A percentile compares a stretch with the other conserved stretches of the same genome.
Conservation (phyloP, 2,329 filamentous ascomycete species). For the Coleophoma eucalyptorum region DNA sequence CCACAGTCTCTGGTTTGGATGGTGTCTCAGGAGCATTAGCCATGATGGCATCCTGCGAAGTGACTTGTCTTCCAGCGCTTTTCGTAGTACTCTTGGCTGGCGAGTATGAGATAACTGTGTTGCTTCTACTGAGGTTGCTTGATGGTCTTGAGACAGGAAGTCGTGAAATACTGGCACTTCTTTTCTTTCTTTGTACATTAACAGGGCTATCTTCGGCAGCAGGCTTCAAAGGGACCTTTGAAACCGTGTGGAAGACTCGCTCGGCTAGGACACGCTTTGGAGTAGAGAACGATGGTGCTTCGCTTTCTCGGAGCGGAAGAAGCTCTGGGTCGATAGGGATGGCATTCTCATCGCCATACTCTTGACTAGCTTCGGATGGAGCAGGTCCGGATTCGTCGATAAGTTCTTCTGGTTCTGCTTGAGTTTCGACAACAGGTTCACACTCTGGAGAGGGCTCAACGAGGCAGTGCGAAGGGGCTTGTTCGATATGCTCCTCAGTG, state of each 20-base stretch:
- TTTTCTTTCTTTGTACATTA: slow-evolving; percentile 30
- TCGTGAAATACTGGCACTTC: slow-evolving; percentile 36
- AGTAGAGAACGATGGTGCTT: slow-evolving; percentile 13
- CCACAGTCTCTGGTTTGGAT: slow-evolving; percentile 45
- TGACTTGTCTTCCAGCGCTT: background rate
- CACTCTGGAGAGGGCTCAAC: background rate
- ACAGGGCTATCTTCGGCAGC: slow-evolving; percentile 47
- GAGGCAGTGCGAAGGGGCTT: background rate
- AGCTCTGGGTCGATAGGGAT: slow-evolving; percentile 50
- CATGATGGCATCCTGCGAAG: slow-evolving; percentile 8
- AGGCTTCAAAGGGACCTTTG: slow-evolving; percentile 72
- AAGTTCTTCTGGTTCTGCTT: too few relatives aligned
- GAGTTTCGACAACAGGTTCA: background rate
- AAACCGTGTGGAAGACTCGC: slow-evolving; percentile 64
- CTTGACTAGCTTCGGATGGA: slow-evolving; percentile 58
- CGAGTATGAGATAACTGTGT: slow-evolving; percentile 51
- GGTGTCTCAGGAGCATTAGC: slow-evolving; percentile 17
- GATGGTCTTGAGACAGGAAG: slow-evolving; percentile 39
- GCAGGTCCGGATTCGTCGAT: slow-evolving; percentile 34
- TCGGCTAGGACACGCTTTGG: slow-evolving; percentile 22
- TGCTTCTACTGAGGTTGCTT: slow-evolving; percentile 38
- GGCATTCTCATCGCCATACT: slow-evolving; percentile 65
- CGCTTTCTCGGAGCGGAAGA: slow-evolving; percentile 14
- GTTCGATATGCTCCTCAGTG: slow-evolving; percentile 1
- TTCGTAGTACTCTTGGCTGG: slow-evolving; percentile 36